Base-by-base conservation (phyloP, 495 filamentous ascomycete species). In the Trichocladium antarcticum region DNA sequence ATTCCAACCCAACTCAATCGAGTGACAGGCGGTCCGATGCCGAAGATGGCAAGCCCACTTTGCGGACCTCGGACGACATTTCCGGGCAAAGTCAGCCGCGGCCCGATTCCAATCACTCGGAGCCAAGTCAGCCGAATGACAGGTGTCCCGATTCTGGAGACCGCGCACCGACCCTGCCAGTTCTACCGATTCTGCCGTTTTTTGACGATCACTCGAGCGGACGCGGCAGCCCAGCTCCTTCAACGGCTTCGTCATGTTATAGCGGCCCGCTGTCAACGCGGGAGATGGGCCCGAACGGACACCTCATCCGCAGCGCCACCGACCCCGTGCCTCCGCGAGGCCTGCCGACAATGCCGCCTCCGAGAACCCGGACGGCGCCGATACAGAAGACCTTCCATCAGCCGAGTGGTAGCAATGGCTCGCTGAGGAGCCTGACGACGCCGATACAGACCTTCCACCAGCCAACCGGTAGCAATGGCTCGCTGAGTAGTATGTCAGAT, bases 301-400 rank as follows among this genome's bases (percentile, higher is more conserved):
- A 62, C 28, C 67, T 68, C 17, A 39, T 64, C 49, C 64, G 68
- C 36, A 69, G 69, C 38, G 59, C 66, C 37, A 71, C 70, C 2
- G 59, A 57, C 32, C 68, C 65, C 3, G 50, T 65, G 36, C 59
- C 59, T 14, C 56, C 61, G 1, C 57, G 59, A 17, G 60, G 55
- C 5, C 49, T 44, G 7, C 56, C 55, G 14, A 65, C 55, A 46
- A 65, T 56, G 38, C 55, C 62, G 14, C 74, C 70, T 15, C 63
- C 70, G 39, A 55, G 74, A 19, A 72, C 74, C 46, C 72, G 75
- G 70, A 76, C 74, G 7, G 73, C 70, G 9, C 74, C 74, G 7
- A n/a, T n/a, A n/a, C n/a, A n/a, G n/a, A n/a, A n/a, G n/a, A 8
- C 24, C 8, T 27, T 27, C 24, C 24, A 27, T 27, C 24, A 27